Base-by-base conservation (phyloP, 202 grass and related monocot species). In the Cymbopogon flexuosus region DNA sequence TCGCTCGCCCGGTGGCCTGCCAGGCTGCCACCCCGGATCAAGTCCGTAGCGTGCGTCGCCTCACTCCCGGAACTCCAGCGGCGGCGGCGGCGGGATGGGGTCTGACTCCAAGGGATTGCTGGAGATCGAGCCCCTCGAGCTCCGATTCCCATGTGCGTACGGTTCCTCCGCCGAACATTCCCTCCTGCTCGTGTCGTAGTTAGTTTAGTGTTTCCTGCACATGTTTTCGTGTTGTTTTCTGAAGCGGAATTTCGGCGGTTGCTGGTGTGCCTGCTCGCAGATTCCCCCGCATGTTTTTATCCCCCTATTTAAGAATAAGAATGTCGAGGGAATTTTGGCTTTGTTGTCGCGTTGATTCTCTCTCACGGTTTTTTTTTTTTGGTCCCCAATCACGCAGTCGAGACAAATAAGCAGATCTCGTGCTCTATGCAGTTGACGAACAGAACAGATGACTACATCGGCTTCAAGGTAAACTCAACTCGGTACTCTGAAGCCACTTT, bases 391-490 rank as follows among this genome's bases (percentile, higher is more conserved):
- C 19, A n/a, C 2, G 62, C 73, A 97, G 95, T 98, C 42, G 92
- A 98, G 82, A 62, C 63, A 21, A 91, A 89, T 64, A 98, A 93
- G 87, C 92, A 98, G 92, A 92, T 94, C 84, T 93, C 95, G 10
- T 98, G 92, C 86, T 84, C 92, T 39, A 87, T 98, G 68, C 88
- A 86, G 68, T 73, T 98, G 30, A 85, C 84, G 39, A 98, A 94
- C 82, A 86, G 80, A 42, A 91, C 90, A 1, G 88, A 94, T 82
- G 84, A 89, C 54, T 77, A 86, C 66, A 68, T 98, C 40, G 95
- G 90, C 40, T 98, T 93, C 37, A 98, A 98, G 88, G 95, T 94
- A 89, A 79, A 0, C 52, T 27, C 27, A 33, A 33, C 31, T 29
- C 30, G 18, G 56, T 2, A 29, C 14, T 16, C 52, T 15, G 22